phyloP scores from a whole-genome alignment of 306 rosid genomes.

The apple (Malus domestica) region ASM211411v1 NC_041802.1:14018501-14019000 shows the following conservation, averaged over 20 bases:
- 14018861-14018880: conserved; percentile 33
- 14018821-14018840: conserved; percentile 26
- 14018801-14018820: conserved; percentile 38
- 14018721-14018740: conserved; percentile 43
- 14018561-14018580: background rate
- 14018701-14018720: conserved; percentile 68
- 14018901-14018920: conserved; percentile 28
- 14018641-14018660: background rate
- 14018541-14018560: background rate
- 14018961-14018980: conserved; percentile 34
- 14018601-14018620: background rate
- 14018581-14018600: background rate
- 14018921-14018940: conserved; percentile 29
- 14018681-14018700: conserved; percentile 43
- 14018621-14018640: background rate
- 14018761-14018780: conserved; percentile 23
- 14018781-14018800: conserved; percentile 25
- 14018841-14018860: conserved; percentile 3
- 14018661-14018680: conserved; percentile 5
- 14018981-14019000: conserved; percentile 57
- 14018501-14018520: background rate
- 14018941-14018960: conserved; percentile 45
- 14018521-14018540: background rate
- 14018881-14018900: conserved; percentile 46
- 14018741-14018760: conserved; percentile 45